Conservation (phyloP, 2,329 filamentous ascomycete species). For the Albophoma yamanashiensis region DNA sequence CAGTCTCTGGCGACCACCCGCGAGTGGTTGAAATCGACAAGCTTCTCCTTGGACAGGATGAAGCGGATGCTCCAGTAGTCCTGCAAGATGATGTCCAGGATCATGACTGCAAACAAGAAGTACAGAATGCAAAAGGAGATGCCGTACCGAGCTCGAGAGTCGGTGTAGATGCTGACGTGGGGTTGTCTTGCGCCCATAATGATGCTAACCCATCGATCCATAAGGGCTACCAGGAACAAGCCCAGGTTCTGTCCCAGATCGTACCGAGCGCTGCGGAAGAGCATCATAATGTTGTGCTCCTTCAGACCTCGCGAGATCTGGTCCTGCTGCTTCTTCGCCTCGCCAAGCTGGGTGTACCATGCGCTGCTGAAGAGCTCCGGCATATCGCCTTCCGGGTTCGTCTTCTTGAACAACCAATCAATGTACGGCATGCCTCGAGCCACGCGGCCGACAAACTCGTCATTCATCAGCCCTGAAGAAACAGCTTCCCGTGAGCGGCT, state of each 20-base stretch:
- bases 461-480: neutral
- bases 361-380: slow-evolving; percentile 20
- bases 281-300: slow-evolving; percentile 25
- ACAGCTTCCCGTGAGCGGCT: slow-evolving; percentile 3
- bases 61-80: slow-evolving; percentile 23
- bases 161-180: slow-evolving; percentile 16
- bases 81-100: slow-evolving; percentile 23
- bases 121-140: slow-evolving; percentile 28
- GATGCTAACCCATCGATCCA: slow-evolving; percentile 27
- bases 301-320: slow-evolving; percentile 23
- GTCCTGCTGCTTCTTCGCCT: slow-evolving; percentile 21
- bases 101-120: slow-evolving; percentile 26
- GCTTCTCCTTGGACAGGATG: slow-evolving; percentile 20
- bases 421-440: slow-evolving; percentile 20
- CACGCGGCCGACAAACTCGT: slow-evolving; percentile 8
- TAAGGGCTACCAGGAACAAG: slow-evolving; percentile 25
- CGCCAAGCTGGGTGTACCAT: slow-evolving; percentile 23
- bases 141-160: slow-evolving; percentile 20
- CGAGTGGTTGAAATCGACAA: slow-evolving; percentile 16
- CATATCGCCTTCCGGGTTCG: slow-evolving; percentile 13
- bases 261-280: slow-evolving; percentile 23
- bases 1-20: slow-evolving; percentile 9
- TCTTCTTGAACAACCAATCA: slow-evolving; percentile 23
- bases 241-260: slow-evolving; percentile 25
- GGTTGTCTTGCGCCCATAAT: slow-evolving; percentile 19